Conservation (phyloP, 2,329 filamentous ascomycete species). For the Calonectria crousiana region DNA sequence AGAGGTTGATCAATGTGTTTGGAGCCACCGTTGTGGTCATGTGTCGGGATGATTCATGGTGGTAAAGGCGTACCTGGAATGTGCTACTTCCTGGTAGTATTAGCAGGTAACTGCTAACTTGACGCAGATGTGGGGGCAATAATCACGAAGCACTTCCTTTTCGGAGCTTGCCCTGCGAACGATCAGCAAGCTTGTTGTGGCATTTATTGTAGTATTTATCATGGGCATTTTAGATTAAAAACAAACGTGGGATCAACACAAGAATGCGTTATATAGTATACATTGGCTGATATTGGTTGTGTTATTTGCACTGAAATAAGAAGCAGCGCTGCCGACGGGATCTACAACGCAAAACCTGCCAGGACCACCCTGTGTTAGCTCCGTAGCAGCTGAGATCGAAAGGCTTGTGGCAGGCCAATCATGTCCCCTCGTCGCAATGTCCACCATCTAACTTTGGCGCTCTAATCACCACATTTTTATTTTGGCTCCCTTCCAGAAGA, state of each 20-base stretch:
- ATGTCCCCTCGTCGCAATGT: background rate
- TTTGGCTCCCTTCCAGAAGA: background rate
- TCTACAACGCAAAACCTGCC: conserved; percentile 1
- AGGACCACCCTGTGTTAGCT: background rate
- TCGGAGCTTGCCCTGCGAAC: background rate
- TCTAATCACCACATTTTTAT: background rate
- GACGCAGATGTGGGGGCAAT: background rate
- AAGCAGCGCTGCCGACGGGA: background rate
- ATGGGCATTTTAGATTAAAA: background rate
- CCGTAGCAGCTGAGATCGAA: background rate
- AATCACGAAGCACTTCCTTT: background rate
- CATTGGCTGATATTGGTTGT: background rate
- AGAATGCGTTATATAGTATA: background rate
- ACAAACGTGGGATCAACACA: background rate
- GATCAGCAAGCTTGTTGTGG: background rate
- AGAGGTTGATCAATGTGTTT: background rate
- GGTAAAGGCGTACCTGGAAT: background rate
- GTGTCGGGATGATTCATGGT: background rate
- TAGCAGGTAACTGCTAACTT: background rate
- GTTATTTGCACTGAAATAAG: background rate
- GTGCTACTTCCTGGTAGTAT: background rate
- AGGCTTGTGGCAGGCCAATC: background rate
- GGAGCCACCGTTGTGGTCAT: background rate
- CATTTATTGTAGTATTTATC: background rate
- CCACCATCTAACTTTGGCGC: background rate